Percentiles rank a stretch among this genome's conserved stretches.
phyloP scores from a whole-genome alignment of 257 asterid genomes.

The Primulina huaijiensis region DNA sequence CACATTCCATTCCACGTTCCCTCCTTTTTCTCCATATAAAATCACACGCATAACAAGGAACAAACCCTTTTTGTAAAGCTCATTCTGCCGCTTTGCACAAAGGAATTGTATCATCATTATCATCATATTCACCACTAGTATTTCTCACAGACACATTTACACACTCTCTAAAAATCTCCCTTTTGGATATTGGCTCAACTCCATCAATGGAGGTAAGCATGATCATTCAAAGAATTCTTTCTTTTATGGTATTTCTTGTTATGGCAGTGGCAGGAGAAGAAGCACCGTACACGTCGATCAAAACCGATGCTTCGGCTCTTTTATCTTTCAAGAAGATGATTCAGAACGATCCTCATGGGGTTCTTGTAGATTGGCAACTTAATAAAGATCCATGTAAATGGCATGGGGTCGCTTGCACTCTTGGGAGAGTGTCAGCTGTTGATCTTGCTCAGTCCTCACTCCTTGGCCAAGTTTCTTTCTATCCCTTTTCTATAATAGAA shows the following conservation, averaged over 20 bases:
- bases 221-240: constrained; percentile 18
- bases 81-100: constrained; percentile 44
- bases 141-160: constrained; percentile 22
- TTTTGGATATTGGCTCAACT: constrained; percentile 6
- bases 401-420: constrained; percentile 64
- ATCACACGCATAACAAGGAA: constrained; percentile 26
- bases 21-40: constrained; percentile 52
- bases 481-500: constrained; percentile 55
- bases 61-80: constrained; percentile 58
- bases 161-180: constrained; percentile 17
- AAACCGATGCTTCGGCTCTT: constrained; percentile 70
- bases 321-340: constrained; percentile 78
- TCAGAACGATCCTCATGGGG: constrained; percentile 52
- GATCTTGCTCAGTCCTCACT: constrained; percentile 77
- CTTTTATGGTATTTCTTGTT: constrained; percentile 18
- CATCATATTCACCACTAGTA: constrained; percentile 66
- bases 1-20: constrained; percentile 36
- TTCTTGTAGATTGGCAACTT: constrained; percentile 57
- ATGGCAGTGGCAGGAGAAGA: constrained; percentile 25
- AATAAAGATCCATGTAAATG: constrained; percentile 61
- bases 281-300: constrained; percentile 28
- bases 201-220: constrained; percentile 42
- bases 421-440: constrained; percentile 52
- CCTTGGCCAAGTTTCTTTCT: constrained; percentile 52
- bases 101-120: constrained; percentile 45